Base-by-base conservation (phyloP, 352 stramenopile genomes). In the Globisporangium canariense region DNA sequence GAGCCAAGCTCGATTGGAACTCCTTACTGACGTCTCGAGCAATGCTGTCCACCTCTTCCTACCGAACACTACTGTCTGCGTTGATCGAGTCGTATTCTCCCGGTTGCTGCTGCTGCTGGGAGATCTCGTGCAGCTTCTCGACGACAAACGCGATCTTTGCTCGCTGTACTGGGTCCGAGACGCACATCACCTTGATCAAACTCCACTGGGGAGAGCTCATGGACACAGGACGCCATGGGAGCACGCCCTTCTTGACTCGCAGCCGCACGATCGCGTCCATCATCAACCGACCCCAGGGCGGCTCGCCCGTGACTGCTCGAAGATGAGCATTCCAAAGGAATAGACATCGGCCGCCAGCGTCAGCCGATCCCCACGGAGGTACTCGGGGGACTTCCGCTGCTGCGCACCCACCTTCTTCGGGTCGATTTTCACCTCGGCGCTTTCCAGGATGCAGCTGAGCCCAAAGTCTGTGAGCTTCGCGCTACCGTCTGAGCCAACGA, bases 401-500 rank as follows among this genome's bases (percentile, higher is more conserved):
- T 63, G 50, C 3, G 46, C 59, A 8, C 58, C 52, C 4, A 40
- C 4, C 8, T 53, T 43, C 8, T 49, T 60, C 10, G 46, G 7
- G 14, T 64, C 40, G 13, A 46, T 47, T n/a, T 54, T 59, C 38
- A 41, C 20, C 41, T 58, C 50, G 0, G n/a, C 46, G 59, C 22
- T 25, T 4, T 58, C 16, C 11, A 68, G 43, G 34, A 60, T 60
- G 10, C 10, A 51, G 40, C 63, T 71, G 25, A 65, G 47, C 11
- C 70, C 70, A 77, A 77, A 77, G 20, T 71, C 70, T 0, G 50
- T 50, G 22, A 77, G 13, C 46, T 77, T 74, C 6, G 53, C 64
- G 5, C 49, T 38, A 2, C 66, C 58, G 11, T 66, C 30, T 30
- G 70, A 54, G n/a, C 78, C 81, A 4, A 94, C 61, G 10, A 96